Base-by-base conservation (phyloP, 768 basidiomycete genomes). In the Rhizopogon roseolus region DNA sequence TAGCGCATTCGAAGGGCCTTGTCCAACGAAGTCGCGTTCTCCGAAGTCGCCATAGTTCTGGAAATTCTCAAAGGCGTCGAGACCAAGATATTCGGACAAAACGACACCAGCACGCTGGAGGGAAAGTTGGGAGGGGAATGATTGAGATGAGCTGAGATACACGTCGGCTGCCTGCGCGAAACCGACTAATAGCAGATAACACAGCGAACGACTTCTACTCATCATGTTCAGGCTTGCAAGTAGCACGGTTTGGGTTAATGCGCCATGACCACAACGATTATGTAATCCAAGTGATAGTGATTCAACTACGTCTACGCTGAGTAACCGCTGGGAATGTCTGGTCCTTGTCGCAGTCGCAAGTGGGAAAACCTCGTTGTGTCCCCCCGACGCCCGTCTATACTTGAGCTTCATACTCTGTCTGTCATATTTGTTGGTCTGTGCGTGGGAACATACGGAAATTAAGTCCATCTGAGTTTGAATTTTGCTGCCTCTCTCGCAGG, bases 81-180 rank as follows among this genome's bases (percentile, higher is more conserved):
- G 76, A n/a, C 84, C 82, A 10, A 90, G 77, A 65, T 90, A 87
- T 50, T 78, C 80, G 17, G 86, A 80, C 32, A 91, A 72, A 6
- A 75, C 80, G 36, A 80, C 75, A 60, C 77, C 82, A 41, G 84
- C 84, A 48, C 81, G 78, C 40, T 77, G 73, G 27, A 76, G 72
- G 17, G 80, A 76, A 25, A 84, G 68, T 17, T 59, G 68, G 5
- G 77, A 61, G 1, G 68, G 73, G 41, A 74, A 61, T 11, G 65
- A 62, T 3, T 72, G 57, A 6, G 65, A 57, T 40, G 88, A 84
- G 52, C 76, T 76, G 16, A 89, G 72, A 64, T 84, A 89, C 28
- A 89, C 77, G 42, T 79, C 69, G 8, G 84, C 73, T 19, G 85
- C 84, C 55, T 69, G 70, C 36, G 75, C 72, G 27, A 80, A 62